phyloP scores from a whole-genome alignment of 306 rosid genomes.

The Trifolium pratense region DNA sequence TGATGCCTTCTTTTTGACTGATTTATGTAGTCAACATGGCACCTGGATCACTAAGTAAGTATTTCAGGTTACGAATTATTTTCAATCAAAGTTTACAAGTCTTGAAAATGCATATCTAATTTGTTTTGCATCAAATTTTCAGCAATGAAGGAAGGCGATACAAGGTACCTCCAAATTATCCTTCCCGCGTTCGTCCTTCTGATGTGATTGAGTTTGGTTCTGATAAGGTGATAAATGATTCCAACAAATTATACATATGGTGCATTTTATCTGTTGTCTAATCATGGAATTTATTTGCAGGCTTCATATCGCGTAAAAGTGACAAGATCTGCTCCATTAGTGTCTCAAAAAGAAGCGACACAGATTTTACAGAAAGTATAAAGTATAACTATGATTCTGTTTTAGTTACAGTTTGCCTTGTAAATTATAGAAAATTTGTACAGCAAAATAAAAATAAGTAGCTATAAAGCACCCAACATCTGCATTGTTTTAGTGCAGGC shows the following conservation, averaged over 20 bases:
- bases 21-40: slow-evolving; percentile 73
- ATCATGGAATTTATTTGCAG: slow-evolving; percentile 49
- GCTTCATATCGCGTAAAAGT: slow-evolving; percentile 82
- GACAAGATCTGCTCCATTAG: slow-evolving; percentile 50
- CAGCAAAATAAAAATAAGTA: slow-evolving; percentile 46
- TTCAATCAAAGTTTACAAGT: background rate
- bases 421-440: slow-evolving; percentile 50
- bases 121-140: slow-evolving; percentile 35
- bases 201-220: slow-evolving; percentile 81
- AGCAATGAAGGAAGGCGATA: slow-evolving; percentile 78
- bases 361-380: slow-evolving; percentile 49
- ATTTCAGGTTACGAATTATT: background rate
- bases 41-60: slow-evolving; percentile 92
- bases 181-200: slow-evolving; percentile 70
- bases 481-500: slow-evolving; percentile 34
- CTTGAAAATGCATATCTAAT: slow-evolving; percentile 2
- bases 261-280: background rate
- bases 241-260: background rate
- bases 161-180: slow-evolving; percentile 59
- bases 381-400: slow-evolving; percentile 37
- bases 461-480: slow-evolving; percentile 34
- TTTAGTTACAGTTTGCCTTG: slow-evolving; percentile 3
- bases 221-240: slow-evolving; percentile 56
- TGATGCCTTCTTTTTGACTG: slow-evolving; percentile 82
- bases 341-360: slow-evolving; percentile 41